phyloP scores from a whole-genome alignment of 805 yeast species.

The Candida silvatica region DNA sequence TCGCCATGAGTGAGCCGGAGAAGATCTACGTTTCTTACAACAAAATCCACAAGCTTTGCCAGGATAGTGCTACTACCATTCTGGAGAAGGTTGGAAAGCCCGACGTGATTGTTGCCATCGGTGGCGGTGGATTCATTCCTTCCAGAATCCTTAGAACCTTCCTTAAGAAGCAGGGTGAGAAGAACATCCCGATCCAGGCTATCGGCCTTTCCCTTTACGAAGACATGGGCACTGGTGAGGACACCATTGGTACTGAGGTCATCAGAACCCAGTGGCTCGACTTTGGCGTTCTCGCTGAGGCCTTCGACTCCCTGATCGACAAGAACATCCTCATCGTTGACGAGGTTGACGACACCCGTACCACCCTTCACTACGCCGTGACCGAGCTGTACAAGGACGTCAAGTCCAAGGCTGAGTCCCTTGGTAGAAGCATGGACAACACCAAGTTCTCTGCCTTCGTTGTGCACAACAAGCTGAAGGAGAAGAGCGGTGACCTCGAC shows the following conservation, averaged over 20 bases:
- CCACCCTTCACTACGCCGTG: conserved; percentile 79
- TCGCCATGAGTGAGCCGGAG: conserved; percentile 24
- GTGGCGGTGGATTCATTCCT: conserved; percentile 71
- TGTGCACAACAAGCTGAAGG: conserved; percentile 75
- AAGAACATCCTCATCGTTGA: conserved; percentile 77
- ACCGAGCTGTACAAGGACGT: conserved; percentile 66
- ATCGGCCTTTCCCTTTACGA: conserved; percentile 61
- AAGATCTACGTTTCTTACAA: conserved; percentile 67
- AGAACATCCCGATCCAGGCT: conserved; percentile 64
- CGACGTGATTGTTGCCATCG: conserved; percentile 58
- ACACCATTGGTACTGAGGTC: conserved; percentile 68
- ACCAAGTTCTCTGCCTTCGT: conserved; percentile 74
- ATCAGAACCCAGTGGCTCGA: conserved; percentile 88
- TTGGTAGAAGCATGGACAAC: conserved; percentile 48
- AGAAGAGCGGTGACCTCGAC: conserved; percentile 70
- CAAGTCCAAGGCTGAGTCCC: conserved; percentile 45
- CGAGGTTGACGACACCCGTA: conserved; percentile 89
- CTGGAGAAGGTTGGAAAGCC: conserved; percentile 24
- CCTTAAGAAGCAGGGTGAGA: conserved; percentile 47
- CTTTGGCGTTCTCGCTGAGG: conserved; percentile 60
- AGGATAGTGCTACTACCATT: conserved; percentile 30
- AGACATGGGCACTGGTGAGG: conserved; percentile 39
- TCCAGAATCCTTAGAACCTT: conserved; percentile 61
- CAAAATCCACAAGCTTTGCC: conserved; percentile 76
- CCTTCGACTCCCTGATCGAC: conserved; percentile 71